phyloP scores from a whole-genome alignment of 768 basidiomycete genomes.

The Phylloporus arenicola region DNA sequence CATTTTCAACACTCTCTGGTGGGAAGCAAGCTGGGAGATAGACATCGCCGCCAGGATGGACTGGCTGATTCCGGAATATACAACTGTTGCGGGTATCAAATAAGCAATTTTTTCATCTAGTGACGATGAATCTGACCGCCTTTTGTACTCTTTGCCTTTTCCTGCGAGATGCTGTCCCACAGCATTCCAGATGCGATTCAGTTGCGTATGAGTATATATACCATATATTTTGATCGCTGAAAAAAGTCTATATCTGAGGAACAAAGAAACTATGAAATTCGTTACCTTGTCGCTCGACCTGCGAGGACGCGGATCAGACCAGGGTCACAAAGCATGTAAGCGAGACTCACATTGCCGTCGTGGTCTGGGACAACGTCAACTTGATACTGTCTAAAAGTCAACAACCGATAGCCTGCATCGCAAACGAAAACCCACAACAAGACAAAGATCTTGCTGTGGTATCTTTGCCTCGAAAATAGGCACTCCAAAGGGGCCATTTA shows the following conservation, averaged over 20 bases:
- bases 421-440: conserved; percentile 38
- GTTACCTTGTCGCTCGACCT: conserved; percentile 39
- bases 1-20: conserved; percentile 26
- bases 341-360: conserved; percentile 24
- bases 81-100: conserved; percentile 34
- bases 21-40: conserved; percentile 50
- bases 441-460: conserved; percentile 44
- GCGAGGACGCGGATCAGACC: conserved; percentile 3
- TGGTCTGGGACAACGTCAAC: conserved; percentile 42
- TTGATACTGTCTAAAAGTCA: conserved; percentile 37
- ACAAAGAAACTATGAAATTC: background rate
- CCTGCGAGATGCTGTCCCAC: conserved; percentile 39
- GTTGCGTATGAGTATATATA: conserved; percentile 45
- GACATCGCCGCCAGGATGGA: conserved; percentile 36
- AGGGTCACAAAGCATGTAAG: background rate
- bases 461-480: conserved; percentile 70
- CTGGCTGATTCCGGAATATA: conserved; percentile 35
- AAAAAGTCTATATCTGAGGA: background rate
- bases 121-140: conserved; percentile 33
- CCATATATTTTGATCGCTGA: conserved; percentile 47
- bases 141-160: conserved; percentile 49
- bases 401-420: background rate
- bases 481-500: conserved; percentile 49
- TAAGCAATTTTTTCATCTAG: background rate
- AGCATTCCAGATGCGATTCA: conserved; percentile 44